Evolutionary conservation across 495 filamentous ascomycete genomes (phyloP).

Genomic region (Aspergillus baeticus): DNA sequence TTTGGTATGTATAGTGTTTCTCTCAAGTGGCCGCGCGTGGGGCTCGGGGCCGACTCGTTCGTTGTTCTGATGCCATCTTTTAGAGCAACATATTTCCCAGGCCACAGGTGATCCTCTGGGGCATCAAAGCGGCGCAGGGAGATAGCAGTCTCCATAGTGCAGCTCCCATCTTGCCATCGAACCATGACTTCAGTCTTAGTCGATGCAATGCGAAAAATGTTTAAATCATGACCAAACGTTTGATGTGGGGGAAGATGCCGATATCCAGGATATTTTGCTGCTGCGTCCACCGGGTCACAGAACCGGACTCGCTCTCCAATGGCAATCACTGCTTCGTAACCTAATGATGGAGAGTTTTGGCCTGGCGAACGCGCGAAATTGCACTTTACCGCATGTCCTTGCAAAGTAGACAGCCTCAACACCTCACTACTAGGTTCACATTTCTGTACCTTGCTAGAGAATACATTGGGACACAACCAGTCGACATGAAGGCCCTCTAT

Average conservation of each 20-base stretch:
- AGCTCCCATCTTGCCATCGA: constrained; percentile 59
- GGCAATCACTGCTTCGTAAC: constrained; percentile 21
- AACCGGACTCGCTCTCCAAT: constrained; percentile 53
- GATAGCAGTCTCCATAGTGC: constrained; percentile 41
- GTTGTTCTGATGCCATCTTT: constrained; percentile 34
- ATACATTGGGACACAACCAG: constrained; percentile 51
- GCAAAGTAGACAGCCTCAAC: constrained; percentile 21
- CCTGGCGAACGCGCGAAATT: constrained; percentile 23
- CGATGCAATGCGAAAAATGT: constrained; percentile 48
- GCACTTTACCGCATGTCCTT: constrained; percentile 23
- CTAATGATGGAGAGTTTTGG: not conserved
- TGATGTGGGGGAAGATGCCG: constrained; percentile 44
- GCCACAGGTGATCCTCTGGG: constrained; percentile 54
- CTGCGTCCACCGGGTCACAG: constrained; percentile 45
- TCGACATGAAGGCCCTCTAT: constrained; percentile 39
- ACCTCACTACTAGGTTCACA: constrained; percentile 6
- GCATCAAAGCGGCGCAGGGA: constrained; percentile 45
- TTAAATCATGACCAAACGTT: constrained; percentile 57
- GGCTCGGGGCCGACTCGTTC: not conserved
- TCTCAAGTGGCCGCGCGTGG: not conserved
- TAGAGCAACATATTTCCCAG: constrained; percentile 56
- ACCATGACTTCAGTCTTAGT: constrained; percentile 49
- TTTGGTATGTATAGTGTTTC: constrained; percentile 21
- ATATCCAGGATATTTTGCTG: constrained; percentile 45
- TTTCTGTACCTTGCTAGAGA: constrained; percentile 16